These are phyloP conservation scores for Leccinellum albellum DNA, from an alignment of 768 basidiomycete species.

Conservation along the genomic window DNA sequence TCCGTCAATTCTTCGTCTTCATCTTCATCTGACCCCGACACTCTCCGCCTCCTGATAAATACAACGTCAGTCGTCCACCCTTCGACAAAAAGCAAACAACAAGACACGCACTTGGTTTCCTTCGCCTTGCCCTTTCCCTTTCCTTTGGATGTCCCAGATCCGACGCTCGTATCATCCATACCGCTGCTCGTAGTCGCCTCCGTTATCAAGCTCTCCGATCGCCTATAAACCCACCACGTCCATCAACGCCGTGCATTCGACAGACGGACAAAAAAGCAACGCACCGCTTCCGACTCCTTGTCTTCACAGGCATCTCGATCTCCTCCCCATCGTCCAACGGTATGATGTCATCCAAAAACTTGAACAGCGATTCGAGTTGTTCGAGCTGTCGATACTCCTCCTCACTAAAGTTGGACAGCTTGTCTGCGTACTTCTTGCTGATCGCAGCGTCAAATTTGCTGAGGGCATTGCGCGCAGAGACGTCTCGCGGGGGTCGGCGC, in stretches of 20 bases:
- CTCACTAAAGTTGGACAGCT: slow-evolving; percentile 68
- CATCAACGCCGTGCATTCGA: background rate
- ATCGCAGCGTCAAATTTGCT: slow-evolving; percentile 64
- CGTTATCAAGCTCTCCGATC: slow-evolving; percentile 59
- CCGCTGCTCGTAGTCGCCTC: slow-evolving; percentile 38
- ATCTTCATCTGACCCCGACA: slow-evolving; percentile 51
- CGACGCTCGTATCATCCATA: slow-evolving; percentile 30
- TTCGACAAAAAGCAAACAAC: background rate
- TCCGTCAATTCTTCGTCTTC: slow-evolving; percentile 39
- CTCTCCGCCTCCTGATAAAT: slow-evolving; percentile 47
- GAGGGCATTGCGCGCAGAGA: slow-evolving; percentile 63
- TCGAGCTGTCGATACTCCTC: slow-evolving; percentile 61
- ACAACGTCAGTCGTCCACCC: background rate
- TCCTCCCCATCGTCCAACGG: slow-evolving; percentile 63
- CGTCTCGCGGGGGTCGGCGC: slow-evolving; percentile 60
- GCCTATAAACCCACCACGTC: slow-evolving; percentile 34
- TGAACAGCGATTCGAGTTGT: slow-evolving; percentile 59
- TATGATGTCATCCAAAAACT: slow-evolving; percentile 68
- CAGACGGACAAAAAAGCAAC: slow-evolving; percentile 15
- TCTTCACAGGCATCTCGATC: slow-evolving; percentile 34
- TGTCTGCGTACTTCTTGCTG: slow-evolving; percentile 66
- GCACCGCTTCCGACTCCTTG: slow-evolving; percentile 48
- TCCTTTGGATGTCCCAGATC: slow-evolving; percentile 30
- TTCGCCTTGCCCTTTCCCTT: slow-evolving; percentile 32
- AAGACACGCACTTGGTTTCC: slow-evolving; percentile 37